phyloP scores from a whole-genome alignment of 2,329 filamentous ascomycete species.

The Colletotrichum plurivorum region DNA sequence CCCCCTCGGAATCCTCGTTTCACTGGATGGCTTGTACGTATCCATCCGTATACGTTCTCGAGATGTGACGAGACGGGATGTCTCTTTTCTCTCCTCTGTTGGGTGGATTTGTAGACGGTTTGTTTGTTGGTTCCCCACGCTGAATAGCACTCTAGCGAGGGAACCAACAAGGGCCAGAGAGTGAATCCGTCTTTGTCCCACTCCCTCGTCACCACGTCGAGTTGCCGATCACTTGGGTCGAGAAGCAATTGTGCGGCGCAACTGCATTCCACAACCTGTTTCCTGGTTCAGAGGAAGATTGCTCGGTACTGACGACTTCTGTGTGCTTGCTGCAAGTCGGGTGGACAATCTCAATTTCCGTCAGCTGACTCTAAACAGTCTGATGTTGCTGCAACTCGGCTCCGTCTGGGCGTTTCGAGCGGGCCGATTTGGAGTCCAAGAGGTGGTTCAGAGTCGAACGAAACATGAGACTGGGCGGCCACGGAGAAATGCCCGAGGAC shows the following conservation, averaged over 20 bases:
- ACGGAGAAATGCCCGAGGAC: no score
- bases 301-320: constrained; percentile 5
- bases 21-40: not conserved
- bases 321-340: not conserved
- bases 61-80: not conserved
- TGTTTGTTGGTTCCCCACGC: constrained; percentile 12
- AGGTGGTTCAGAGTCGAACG: constrained; percentile 9
- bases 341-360: constrained; percentile 24
- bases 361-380: constrained; percentile 22
- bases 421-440: constrained; percentile 14
- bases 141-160: constrained; percentile 31
- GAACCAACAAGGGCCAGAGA: constrained; percentile 29
- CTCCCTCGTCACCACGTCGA: not conserved
- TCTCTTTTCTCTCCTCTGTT: constrained; percentile 32
- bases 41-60: no score
- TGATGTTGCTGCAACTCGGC: constrained; percentile 19
- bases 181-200: no score
- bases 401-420: constrained; percentile 22
- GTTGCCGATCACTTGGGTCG: constrained; percentile 3
- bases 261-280: constrained; percentile 4
- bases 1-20: not conserved
- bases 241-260: constrained; percentile 3
- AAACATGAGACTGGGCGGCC: not conserved
- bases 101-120: not conserved
- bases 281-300: not conserved